Percentiles rank a stretch among this genome's conserved stretches.
phyloP scores from a whole-genome alignment of 257 asterid genomes.

The Henckelia pumila region DNA sequence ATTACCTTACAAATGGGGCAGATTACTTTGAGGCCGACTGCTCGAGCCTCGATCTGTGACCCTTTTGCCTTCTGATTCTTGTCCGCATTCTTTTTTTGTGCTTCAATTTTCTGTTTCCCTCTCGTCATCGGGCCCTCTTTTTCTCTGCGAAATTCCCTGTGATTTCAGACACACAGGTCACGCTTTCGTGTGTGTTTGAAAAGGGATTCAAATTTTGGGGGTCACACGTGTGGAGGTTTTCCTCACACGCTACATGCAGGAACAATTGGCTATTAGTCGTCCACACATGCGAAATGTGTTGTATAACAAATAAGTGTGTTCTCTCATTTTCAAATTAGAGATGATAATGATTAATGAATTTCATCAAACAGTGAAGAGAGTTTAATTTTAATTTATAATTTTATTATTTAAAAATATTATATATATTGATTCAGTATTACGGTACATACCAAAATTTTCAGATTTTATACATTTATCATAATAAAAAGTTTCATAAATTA shows the following conservation, averaged over 20 bases:
- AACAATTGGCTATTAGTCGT: no score
- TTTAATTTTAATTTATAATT: no score
- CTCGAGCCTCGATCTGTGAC: constrained; percentile 92
- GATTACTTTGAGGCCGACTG: constrained; percentile 56
- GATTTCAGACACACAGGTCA: neutral
- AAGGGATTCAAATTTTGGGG: neutral
- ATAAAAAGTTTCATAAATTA: no score
- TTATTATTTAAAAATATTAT: no score
- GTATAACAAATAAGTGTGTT: no score
- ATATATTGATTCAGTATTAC: no score
- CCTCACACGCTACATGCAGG: neutral
- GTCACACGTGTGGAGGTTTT: neutral
- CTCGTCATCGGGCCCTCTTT: constrained; percentile 71
- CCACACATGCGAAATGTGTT: no score
- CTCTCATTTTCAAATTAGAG: no score
- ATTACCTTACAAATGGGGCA: constrained; percentile 62
- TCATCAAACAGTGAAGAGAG: no score
- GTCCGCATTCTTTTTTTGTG: constrained; percentile 78
- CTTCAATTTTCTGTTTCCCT: constrained; percentile 92
- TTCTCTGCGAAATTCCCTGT: neutral
- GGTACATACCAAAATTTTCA: no score
- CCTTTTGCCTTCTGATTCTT: constrained; percentile 77
- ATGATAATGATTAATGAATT: no score
- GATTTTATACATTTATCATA: no score
- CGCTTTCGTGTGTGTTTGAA: neutral